Evolutionary conservation across 306 rosid genomes (phyloP), one percentile per base, ranked within the genome.

Genomic region (Crotalaria pallida): DNA sequence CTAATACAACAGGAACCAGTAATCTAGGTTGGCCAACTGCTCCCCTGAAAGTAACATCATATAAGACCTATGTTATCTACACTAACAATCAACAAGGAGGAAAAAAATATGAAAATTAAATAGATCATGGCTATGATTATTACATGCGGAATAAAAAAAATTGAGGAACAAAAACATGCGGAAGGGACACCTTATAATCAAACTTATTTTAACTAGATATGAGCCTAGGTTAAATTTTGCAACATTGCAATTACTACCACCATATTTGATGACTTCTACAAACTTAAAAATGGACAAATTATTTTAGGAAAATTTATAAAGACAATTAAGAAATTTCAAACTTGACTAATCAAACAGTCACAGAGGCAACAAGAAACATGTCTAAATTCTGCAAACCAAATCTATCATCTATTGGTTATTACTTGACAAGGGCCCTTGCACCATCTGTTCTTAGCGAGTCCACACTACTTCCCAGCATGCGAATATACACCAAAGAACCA

Each of bases 391-490:
- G 67, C 73, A 26, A 22, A 60, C 60, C 15, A 43, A 69, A 71
- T 66, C 69, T 79, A 65, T 69, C 31, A 75, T 67, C 75, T 72
- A 62, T 15, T 63, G 82, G n/a, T n/a, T n/a, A 19, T 80, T 94
- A 90, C 98, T 90, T 94, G 84, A 94, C 36, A 48, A 87, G 55
- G 71, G 83, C 86, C 73, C 69, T 93, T 59, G 89, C 88, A 74
- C 98, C 98, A 69, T 81, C 83, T 15, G 96, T 85, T 41, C n/a
- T 83, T 81, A 94, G 80, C 10, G 98, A 78, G 85, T 94, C 97
- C 84, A 94, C 82, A 4, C 88, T 91, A 83, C 77, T 94, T 60
- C 96, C 97, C 71, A 91, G 96, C 99, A 91, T 91, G 57, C 92
- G 95, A 75, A 94, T 83, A 56, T 94, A 94, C 7, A 8, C 88